phyloP scores from a whole-genome alignment of 441 rosid genomes.

The Codiaeum variegatum region DNA sequence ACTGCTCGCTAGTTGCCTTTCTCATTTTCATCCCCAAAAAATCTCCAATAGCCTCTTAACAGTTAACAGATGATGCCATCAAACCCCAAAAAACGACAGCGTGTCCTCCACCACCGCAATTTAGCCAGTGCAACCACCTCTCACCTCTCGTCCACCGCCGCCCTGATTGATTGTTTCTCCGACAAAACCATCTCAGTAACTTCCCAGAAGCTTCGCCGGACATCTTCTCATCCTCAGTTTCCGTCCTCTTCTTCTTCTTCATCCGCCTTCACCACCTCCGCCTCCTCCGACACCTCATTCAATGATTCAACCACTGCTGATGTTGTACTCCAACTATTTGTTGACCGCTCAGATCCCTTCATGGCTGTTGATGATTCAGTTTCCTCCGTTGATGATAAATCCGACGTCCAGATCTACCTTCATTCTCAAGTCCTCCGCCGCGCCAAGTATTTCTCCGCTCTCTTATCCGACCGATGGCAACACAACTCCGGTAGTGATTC shows the following conservation, averaged over 20 bases:
- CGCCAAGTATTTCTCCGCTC: constrained; percentile 54
- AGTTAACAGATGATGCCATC: constrained; percentile 25
- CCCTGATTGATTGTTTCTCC: constrained; percentile 19
- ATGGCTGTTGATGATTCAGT: constrained; percentile 16
- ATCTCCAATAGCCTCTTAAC: not conserved
- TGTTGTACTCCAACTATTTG: constrained; percentile 39
- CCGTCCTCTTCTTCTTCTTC: not conserved
- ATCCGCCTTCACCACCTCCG: not conserved
- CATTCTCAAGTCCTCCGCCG: constrained; percentile 50
- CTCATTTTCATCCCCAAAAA: not conserved
- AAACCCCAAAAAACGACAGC: constrained; percentile 39
- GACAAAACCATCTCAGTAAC: constrained; percentile 23
- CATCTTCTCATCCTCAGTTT: constrained; percentile 27
- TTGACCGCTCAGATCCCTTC: constrained; percentile 19
- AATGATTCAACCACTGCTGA: constrained; percentile 49
- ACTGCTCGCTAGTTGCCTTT: not conserved
- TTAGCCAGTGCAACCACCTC: constrained; percentile 16
- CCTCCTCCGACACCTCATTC: constrained; percentile 23
- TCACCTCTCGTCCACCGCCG: constrained; percentile 27
- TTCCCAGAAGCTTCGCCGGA: constrained; percentile 26
- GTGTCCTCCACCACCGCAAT: constrained; percentile 24
- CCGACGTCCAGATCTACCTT: constrained; percentile 51
- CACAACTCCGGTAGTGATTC: constrained; percentile 14
- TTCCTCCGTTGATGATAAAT: constrained; percentile 10
- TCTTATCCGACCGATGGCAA: constrained; percentile 60